Evolutionary conservation across 192 early-diverging fungal genomes (phyloP).

Genomic region (Podila verticillata): DNA sequence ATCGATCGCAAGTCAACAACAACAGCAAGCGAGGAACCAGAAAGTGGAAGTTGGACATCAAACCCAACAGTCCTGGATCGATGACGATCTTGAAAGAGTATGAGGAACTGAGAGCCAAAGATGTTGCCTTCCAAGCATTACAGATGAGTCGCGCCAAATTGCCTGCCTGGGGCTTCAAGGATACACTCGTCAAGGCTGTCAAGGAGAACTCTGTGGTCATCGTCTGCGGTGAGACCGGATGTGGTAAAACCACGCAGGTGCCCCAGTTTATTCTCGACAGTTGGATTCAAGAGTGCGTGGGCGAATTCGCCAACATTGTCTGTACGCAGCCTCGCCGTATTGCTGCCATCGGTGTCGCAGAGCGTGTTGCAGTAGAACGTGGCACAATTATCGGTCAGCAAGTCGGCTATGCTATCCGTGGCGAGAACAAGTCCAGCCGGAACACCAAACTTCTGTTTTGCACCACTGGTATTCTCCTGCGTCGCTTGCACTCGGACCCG

Average conservation of each 20-base stretch:
- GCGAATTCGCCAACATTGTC: slow-evolving; percentile 67
- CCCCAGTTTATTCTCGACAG: slow-evolving; percentile 88
- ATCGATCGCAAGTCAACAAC: neutral
- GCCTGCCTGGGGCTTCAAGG: slow-evolving; percentile 70
- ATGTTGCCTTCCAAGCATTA: slow-evolving; percentile 40
- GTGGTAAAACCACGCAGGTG: slow-evolving; percentile 81
- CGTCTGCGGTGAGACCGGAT: slow-evolving; percentile 79
- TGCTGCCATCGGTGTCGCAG: slow-evolving; percentile 67
- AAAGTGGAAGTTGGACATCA: slow-evolving; percentile 21
- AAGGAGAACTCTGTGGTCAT: slow-evolving; percentile 66
- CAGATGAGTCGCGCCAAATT: slow-evolving; percentile 61
- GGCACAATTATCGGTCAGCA: slow-evolving; percentile 44
- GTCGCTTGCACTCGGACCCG: slow-evolving; percentile 73
- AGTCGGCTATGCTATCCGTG: slow-evolving; percentile 72
- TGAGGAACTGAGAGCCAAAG: slow-evolving; percentile 11
- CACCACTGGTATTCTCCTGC: slow-evolving; percentile 75
- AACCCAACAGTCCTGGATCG: slow-evolving; percentile 45
- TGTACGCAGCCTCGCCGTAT: slow-evolving; percentile 94
- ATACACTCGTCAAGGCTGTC: slow-evolving; percentile 67
- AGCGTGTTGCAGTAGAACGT: slow-evolving; percentile 72
- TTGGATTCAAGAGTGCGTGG: slow-evolving; percentile 58
- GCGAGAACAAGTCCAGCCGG: slow-evolving; percentile 65
- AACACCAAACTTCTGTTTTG: slow-evolving; percentile 78
- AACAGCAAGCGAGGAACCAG: slow-evolving; percentile 8
- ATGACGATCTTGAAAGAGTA: slow-evolving; percentile 37